These are phyloP conservation scores for Aurantiochytrium sp. DNA, from an alignment of 108 stramenopile species.

Conservation along the genomic window DNA sequence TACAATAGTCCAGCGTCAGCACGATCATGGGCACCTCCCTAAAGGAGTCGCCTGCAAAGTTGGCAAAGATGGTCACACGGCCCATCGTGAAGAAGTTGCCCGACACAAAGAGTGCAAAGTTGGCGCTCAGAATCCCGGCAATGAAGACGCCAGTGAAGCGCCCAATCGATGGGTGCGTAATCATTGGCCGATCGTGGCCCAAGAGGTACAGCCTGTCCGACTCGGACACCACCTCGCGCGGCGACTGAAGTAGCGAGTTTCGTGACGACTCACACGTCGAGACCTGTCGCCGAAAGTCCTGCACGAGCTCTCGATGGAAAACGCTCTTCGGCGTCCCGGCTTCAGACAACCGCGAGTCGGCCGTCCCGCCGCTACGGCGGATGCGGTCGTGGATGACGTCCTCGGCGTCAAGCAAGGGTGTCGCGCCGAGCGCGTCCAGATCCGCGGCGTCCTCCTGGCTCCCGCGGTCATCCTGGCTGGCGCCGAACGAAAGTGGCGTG, in stretches of 20 bases:
- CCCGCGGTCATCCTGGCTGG: too few species aligned
- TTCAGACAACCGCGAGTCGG: too few species aligned
- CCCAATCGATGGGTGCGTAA: conserved; percentile 3
- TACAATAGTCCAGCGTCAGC: conserved; percentile 21
- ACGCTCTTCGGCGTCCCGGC: background rate
- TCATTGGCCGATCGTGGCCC: background rate
- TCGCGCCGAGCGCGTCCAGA: too few species aligned
- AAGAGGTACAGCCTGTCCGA: background rate
- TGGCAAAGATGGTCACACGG: background rate
- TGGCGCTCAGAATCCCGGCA: background rate
- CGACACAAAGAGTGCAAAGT: background rate
- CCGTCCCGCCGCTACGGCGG: too few species aligned
- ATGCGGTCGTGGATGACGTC: too few species aligned
- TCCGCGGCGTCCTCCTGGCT: too few species aligned
- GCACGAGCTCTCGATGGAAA: background rate
- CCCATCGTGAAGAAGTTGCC: conserved; percentile 23
- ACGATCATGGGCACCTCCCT: background rate
- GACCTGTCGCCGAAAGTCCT: conserved; percentile 7
- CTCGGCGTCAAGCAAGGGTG: too few species aligned
- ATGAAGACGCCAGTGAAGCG: background rate
- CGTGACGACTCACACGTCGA: background rate
- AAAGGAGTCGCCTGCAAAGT: background rate
- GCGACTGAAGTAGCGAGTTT: background rate
- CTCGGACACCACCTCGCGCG: background rate
- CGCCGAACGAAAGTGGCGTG: too few species aligned